Conservation (phyloP, 129 eudicot genomes). For the Chrysanthemum seticuspe region DNA sequence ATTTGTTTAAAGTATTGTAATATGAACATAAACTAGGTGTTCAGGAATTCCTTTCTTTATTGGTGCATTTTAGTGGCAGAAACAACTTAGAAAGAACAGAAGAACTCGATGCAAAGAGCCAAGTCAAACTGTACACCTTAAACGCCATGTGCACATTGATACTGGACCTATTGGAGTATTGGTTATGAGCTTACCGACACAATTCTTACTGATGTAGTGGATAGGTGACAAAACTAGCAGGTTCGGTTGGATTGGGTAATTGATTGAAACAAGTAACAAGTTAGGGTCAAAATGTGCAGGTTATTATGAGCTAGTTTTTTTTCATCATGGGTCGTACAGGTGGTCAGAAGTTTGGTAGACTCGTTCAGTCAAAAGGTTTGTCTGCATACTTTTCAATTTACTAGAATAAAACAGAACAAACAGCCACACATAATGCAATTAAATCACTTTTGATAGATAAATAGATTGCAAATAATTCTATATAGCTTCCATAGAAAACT, state of each 20-base stretch:
- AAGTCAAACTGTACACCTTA: not conserved
- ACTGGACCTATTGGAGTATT: not conserved
- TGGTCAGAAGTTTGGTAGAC: not conserved
- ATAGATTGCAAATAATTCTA: no score
- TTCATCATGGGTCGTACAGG: not conserved
- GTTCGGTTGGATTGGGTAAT: no score
- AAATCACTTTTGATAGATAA: no score
- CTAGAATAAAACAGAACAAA: not conserved
- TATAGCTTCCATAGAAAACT: no score
- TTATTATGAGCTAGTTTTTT: no score
- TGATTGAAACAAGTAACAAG: no score
- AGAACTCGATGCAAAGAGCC: not conserved
- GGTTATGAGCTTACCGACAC: not conserved
- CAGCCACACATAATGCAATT: no score
- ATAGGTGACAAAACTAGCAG: not conserved
- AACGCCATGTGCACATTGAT: not conserved
- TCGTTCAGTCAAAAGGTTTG: not conserved
- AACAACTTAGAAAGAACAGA: no score
- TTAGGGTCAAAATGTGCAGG: no score
- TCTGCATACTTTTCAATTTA: not conserved
- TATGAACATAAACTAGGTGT: no score
- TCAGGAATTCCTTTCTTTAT: no score
- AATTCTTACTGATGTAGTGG: not conserved
- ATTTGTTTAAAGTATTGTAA: not conserved
- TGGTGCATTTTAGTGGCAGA: no score